These are phyloP conservation scores for Xanthoparmelia taractica DNA, from an alignment of 495 filamentous ascomycete species.

Conservation along the genomic window DNA sequence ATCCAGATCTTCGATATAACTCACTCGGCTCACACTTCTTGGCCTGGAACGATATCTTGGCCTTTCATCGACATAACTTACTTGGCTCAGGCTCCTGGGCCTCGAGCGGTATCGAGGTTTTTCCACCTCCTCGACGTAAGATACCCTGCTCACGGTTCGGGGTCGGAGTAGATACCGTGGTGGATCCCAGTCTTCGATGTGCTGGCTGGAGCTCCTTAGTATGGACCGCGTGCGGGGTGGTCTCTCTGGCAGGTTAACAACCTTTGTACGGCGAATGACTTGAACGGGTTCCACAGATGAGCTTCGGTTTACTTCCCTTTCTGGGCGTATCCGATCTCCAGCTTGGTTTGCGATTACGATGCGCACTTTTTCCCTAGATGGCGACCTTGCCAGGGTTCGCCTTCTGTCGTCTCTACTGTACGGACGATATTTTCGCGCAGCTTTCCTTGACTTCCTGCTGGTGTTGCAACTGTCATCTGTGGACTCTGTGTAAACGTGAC, in stretches of 20 bases:
- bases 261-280: constrained; percentile 13
- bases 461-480: constrained; percentile 14
- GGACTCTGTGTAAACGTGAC: constrained; percentile 12
- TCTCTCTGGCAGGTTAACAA: constrained; percentile 14
- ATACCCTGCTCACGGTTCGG: neutral
- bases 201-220: constrained; percentile 17
- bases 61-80: constrained; percentile 16
- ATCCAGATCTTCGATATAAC: constrained; percentile 4
- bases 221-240: constrained; percentile 5
- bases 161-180: neutral
- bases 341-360: constrained; percentile 21
- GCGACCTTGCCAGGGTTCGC: constrained; percentile 9
- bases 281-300: constrained; percentile 16
- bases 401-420: neutral
- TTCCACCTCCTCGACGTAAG: neutral
- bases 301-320: constrained; percentile 4
- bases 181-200: constrained; percentile 9
- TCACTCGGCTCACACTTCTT: constrained; percentile 12
- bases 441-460: neutral
- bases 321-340: constrained; percentile 2
- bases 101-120: neutral
- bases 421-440: constrained; percentile 1
- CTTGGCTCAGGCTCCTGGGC: constrained; percentile 10
- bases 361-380: constrained; percentile 17
- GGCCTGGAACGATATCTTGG: constrained; percentile 5